These are phyloP conservation scores for Hylodesmum podocarpum DNA, from an alignment of 306 rosid genomes.

Conservation along the genomic window DNA sequence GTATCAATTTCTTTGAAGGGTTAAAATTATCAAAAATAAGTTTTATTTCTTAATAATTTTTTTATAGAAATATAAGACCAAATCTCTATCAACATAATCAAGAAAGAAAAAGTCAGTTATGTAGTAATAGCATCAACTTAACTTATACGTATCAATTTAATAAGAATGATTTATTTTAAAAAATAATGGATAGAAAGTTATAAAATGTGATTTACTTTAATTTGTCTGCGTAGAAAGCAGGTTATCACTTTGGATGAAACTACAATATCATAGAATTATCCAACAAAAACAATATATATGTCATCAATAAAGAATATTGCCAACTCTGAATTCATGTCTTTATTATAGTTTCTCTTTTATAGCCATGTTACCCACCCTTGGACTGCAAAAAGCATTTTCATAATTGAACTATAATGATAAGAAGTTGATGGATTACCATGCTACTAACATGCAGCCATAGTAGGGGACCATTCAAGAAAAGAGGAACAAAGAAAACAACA, in stretches of 20 bases:
- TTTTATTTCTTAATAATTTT: too few relatives aligned
- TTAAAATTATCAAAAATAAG: too few relatives aligned
- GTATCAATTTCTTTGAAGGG: too few relatives aligned
- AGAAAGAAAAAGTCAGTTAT: too few relatives aligned
- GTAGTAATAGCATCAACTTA: too few relatives aligned
- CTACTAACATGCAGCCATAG: conserved; percentile 7
- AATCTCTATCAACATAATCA: too few relatives aligned
- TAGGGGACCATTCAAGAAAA: neutral
- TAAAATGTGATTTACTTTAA: neutral
- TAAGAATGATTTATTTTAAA: too few relatives aligned
- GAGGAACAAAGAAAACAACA: neutral
- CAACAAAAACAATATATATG: neutral
- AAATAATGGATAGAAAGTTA: neutral
- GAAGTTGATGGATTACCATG: conserved; percentile 27
- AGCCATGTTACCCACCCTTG: neutral
- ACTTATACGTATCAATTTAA: too few relatives aligned
- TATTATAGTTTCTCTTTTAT: neutral
- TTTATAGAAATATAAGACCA: too few relatives aligned
- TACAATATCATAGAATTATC: neutral
- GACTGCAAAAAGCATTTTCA: conserved; percentile 11
- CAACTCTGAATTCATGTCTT: neutral
- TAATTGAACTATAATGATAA: neutral
- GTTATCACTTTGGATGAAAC: neutral
- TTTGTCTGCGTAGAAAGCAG: neutral
- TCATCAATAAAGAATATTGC: neutral